Base-by-base conservation (phyloP, 495 filamentous ascomycete genomes). In the Friedmanniomyces simplex region DNA sequence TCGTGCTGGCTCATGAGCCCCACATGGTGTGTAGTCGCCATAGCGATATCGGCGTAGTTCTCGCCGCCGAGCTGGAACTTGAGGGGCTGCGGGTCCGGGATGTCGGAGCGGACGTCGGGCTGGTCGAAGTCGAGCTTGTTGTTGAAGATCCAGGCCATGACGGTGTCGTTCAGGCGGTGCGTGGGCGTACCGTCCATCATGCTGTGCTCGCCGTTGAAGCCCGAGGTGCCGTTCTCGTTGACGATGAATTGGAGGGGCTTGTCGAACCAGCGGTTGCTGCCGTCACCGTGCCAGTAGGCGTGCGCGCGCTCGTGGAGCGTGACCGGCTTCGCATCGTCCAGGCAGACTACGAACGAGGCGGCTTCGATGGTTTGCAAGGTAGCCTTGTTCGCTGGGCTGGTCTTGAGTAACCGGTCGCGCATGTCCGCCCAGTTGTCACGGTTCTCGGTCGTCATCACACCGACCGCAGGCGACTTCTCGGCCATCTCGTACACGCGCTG, bases 161-260 rank as follows among this genome's bases (percentile, higher is more conserved):
- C 78, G 68, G 87, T 88, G 78, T 99, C 93, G 71, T 95, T 97
- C 30, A 99, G 80, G 2, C 94, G 83, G 72, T 97, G 91, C 13
- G 94, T 99, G 1, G 94, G 89, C 26, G 91, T 99, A 55, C 94
- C 94, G 70, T 99, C 94, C 94, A 99, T 99, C 94, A 99, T 97
- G 73, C 85, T 90, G 77, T 99, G 94, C 77, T 99, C 94, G 67
- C 94, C 94, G 76, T 87, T 89, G 79, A 99, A 99, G 58, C 94
- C 94, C 24, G 94, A 87, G 16, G 93, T 94, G 63, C 90, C 94
- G 72, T 99, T 99, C 66, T 97, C 91, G 72, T 95, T 96, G 73
- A 99, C 68, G 67, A 99, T 91, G 73, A 99, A 97, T 75, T 99
- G 89, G 54, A 95, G 75, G 21, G 94, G 94, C 77, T 97, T 97